Evolutionary conservation across 139 green algal species (phyloP).

Genomic region (Asterochloris sp.): DNA sequence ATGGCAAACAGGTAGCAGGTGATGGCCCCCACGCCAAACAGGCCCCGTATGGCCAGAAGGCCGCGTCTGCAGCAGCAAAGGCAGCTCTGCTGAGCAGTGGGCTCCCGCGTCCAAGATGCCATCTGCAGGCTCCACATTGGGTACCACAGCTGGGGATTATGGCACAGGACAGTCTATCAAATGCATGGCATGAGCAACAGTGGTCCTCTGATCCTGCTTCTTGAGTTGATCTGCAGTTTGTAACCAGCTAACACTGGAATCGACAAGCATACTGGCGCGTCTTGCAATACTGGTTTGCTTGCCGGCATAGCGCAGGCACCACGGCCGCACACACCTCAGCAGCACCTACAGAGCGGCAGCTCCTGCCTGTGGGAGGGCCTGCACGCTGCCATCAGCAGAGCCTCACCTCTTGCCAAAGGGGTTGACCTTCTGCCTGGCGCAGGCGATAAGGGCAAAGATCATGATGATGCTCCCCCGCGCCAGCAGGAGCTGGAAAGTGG

Average conservation of each 20-base stretch:
- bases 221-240: too few species aligned
- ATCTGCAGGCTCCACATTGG: neutral
- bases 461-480: conserved; percentile 18
- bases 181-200: too few species aligned
- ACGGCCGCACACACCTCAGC: neutral
- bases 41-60: conserved; percentile 19
- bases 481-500: conserved; percentile 21
- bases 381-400: neutral
- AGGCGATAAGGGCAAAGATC: conserved; percentile 17
- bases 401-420: conserved; percentile 25
- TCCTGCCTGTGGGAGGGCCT: neutral
- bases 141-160: neutral
- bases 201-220: too few species aligned
- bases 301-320: neutral
- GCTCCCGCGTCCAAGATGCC: neutral
- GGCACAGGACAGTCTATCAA: neutral
- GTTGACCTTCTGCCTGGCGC: conserved; percentile 14
- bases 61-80: conserved; percentile 13
- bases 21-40: conserved; percentile 31
- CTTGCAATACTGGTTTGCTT: neutral
- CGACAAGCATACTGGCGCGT: neutral
- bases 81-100: neutral
- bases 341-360: neutral
- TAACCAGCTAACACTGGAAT: neutral
- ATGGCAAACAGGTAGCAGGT: conserved; percentile 28